These are phyloP conservation scores for Ceratobasidium sp. DNA, from an alignment of 1,284 basidiomycete species.

Conservation along the genomic window DNA sequence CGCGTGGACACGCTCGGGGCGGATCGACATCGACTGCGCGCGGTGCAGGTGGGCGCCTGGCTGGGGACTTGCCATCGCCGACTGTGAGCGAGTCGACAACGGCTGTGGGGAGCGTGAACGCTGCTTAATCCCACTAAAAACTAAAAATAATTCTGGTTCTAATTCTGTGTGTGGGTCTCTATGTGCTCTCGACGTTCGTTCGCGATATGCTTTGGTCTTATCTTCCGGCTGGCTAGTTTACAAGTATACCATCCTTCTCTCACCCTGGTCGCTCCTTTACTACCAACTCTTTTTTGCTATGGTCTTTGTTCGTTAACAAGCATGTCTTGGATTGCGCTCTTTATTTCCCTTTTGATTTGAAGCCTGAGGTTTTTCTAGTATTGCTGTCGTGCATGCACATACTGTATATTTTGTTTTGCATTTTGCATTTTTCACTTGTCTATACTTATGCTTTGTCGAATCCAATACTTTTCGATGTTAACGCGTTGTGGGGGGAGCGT, in stretches of 20 bases:
- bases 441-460: conserved; percentile 41
- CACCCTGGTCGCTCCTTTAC: conserved; percentile 30
- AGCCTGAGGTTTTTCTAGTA: conserved; percentile 1
- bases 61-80: conserved; percentile 24
- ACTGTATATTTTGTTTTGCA: conserved; percentile 16
- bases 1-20: not conserved
- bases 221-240: conserved; percentile 16
- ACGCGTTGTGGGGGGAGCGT: not conserved
- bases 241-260: conserved; percentile 33
- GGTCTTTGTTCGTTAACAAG: conserved; percentile 32
- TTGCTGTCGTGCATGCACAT: conserved; percentile 43
- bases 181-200: conserved; percentile 17
- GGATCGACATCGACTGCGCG: conserved; percentile 13
- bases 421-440: conserved; percentile 30
- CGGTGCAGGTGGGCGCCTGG: not conserved
- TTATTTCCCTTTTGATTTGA: conserved; percentile 23
- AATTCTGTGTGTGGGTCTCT: not conserved
- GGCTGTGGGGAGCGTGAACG: conserved; percentile 22
- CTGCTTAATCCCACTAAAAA: conserved; percentile 11
- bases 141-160: not conserved
- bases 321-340: conserved; percentile 12
- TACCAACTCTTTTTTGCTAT: conserved; percentile 6
- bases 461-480: not conserved
- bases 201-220: conserved; percentile 7
- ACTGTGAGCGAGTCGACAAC: conserved; percentile 31